A percentile compares a stretch with the other conserved stretches of the same genome.
These are phyloP conservation scores for Paramyrothecium roridum DNA, from an alignment of 2,329 filamentous ascomycete genomes.

Conservation along the genomic window DNA sequence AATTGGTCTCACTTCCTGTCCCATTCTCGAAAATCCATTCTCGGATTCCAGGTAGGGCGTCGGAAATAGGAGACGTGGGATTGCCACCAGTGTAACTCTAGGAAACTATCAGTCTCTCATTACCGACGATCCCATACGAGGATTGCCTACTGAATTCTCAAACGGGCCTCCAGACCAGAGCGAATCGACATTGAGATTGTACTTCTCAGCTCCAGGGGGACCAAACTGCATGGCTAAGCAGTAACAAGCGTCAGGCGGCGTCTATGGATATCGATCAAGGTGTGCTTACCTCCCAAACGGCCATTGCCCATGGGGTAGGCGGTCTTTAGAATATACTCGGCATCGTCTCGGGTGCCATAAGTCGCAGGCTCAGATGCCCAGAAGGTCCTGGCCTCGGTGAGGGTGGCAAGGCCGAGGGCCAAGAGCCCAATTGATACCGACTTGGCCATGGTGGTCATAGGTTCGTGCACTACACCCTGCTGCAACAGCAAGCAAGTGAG, in stretches of 20 bases:
- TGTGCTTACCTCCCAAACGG: slow-evolving; percentile 10
- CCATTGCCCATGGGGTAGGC: slow-evolving; percentile 13
- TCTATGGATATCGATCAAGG: neutral
- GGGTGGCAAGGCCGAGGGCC: neutral
- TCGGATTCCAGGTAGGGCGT: slow-evolving; percentile 10
- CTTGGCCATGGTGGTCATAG: too few species aligned
- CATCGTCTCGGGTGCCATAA: neutral
- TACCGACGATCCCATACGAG: neutral
- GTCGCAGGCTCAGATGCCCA: slow-evolving; percentile 8
- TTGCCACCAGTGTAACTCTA: slow-evolving; percentile 14
- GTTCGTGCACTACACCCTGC: too few species aligned
- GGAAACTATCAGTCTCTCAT: neutral
- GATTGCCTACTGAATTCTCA: slow-evolving; percentile 5
- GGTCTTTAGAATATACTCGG: slow-evolving; percentile 11
- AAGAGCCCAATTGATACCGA: neutral
- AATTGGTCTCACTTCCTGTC: slow-evolving; percentile 6
- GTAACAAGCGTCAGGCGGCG: neutral
- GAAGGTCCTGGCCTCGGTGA: neutral
- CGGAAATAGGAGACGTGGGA: slow-evolving; percentile 3
- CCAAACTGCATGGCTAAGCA: slow-evolving; percentile 11
- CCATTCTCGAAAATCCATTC: slow-evolving; percentile 11
- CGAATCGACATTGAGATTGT: slow-evolving; percentile 10
- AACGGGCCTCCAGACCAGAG: slow-evolving; percentile 15
- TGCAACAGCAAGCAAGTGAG: too few species aligned
- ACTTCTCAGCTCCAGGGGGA: slow-evolving; percentile 7